phyloP scores from a whole-genome alignment of 768 basidiomycete genomes.

The Trametes coccinea region DNA sequence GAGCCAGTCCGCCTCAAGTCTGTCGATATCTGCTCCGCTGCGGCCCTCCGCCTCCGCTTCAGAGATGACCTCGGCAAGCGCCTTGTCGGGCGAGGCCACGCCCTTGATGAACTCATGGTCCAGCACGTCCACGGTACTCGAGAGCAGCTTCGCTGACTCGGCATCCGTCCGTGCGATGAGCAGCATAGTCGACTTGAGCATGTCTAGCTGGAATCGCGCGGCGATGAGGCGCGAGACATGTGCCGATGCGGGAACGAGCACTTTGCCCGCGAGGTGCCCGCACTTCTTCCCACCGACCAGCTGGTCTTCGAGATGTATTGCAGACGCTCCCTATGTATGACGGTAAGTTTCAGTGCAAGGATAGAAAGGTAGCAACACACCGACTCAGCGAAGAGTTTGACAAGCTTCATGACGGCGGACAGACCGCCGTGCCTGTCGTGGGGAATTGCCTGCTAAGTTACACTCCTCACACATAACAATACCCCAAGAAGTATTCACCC shows the following conservation, averaged over 20 bases:
- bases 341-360: neutral
- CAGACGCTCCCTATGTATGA: conserved; percentile 68
- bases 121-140: conserved; percentile 75
- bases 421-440: conserved; percentile 78
- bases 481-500: conserved; percentile 53
- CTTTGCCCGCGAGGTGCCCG: conserved; percentile 89
- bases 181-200: conserved; percentile 85
- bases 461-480: neutral
- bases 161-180: conserved; percentile 92
- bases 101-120: conserved; percentile 83
- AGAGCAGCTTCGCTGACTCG: conserved; percentile 82
- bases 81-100: conserved; percentile 47
- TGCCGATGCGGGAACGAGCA: conserved; percentile 86
- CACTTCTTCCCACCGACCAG: conserved; percentile 96
- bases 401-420: conserved; percentile 93
- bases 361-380: conserved; percentile 38
- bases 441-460: neutral
- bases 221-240: conserved; percentile 84
- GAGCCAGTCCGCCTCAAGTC: conserved; percentile 77
- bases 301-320: conserved; percentile 92
- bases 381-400: conserved; percentile 93
- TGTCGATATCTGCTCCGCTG: conserved; percentile 67
- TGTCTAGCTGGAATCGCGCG: conserved; percentile 87
- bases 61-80: conserved; percentile 70
- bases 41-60: conserved; percentile 66